Conservation (phyloP, 352 stramenopile genomes). For the Pythium scleroteichum region DNA sequence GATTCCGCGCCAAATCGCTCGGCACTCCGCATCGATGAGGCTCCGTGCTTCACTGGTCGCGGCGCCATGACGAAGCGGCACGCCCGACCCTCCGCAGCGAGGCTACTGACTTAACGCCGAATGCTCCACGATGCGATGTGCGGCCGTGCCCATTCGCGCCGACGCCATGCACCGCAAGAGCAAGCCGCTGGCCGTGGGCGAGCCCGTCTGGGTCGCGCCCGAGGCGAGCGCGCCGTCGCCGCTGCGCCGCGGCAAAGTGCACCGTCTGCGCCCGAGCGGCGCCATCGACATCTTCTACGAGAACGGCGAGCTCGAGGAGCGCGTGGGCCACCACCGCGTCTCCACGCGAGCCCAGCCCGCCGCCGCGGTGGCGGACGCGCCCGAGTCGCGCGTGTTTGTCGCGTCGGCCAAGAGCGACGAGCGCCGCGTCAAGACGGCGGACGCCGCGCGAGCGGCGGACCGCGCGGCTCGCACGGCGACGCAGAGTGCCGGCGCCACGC, state of each 20-base stretch:
- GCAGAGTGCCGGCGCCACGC: conserved; percentile 18
- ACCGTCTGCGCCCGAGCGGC: conserved; percentile 47
- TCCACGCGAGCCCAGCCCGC: conserved; percentile 5
- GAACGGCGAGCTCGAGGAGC: conserved; percentile 51
- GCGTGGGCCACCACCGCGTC: conserved; percentile 43
- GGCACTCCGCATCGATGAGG: background rate
- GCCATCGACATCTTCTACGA: conserved; percentile 56
- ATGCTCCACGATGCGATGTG: background rate
- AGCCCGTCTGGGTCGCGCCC: background rate
- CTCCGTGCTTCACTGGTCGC: background rate
- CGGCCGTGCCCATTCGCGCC: background rate
- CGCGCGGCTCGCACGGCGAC: conserved; percentile 9
- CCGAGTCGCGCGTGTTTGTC: conserved; percentile 1
- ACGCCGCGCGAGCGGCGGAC: conserved; percentile 15
- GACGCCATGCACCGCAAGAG: background rate
- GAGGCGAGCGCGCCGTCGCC: background rate
- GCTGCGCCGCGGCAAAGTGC: conserved; percentile 36
- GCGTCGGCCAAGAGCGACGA: background rate
- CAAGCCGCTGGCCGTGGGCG: background rate
- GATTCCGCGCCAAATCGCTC: background rate
- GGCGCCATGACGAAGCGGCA: background rate
- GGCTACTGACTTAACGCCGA: background rate
- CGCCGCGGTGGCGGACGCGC: background rate
- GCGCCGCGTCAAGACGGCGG: conserved; percentile 32
- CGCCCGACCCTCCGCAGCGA: background rate